Evolutionary conservation across 2,329 filamentous ascomycete species (phyloP).

Genomic region (Domatiomyces globalis): DNA sequence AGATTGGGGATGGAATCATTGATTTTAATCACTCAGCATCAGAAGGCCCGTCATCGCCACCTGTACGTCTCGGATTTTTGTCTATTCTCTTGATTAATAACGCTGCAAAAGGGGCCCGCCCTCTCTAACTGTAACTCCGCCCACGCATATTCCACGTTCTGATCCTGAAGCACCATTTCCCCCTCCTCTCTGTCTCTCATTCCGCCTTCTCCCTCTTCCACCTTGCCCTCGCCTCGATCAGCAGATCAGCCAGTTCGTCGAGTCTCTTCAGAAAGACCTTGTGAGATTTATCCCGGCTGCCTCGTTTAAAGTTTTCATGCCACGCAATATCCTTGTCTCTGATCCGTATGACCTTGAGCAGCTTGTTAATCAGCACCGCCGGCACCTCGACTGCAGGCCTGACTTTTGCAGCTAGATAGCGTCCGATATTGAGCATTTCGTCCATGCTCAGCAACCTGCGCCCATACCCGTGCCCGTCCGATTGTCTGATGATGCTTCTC

Average conservation of each 20-base stretch:
- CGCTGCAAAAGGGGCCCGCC: not conserved
- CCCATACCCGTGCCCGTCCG: too few relatives aligned
- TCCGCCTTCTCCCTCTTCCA: not conserved
- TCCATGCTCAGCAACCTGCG: not conserved
- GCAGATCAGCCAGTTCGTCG: not conserved
- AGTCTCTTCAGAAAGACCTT: not conserved
- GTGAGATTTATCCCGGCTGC: not conserved
- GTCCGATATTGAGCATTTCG: not conserved
- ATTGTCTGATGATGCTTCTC: too few relatives aligned
- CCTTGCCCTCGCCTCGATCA: not conserved
- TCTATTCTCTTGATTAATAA: not conserved
- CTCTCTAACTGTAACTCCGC: not conserved
- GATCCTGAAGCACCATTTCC: not conserved
- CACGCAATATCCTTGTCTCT: not conserved
- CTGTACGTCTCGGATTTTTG: not conserved
- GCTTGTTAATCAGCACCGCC: not conserved
- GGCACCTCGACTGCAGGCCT: not conserved
- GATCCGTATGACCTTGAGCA: not conserved
- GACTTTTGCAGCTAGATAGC: not conserved
- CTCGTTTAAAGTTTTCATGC: not conserved
- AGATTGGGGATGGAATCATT: not conserved
- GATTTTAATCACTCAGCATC: not conserved
- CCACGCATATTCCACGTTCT: not conserved
- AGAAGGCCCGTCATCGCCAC: too few relatives aligned
- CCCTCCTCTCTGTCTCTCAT: not conserved